Evolutionary conservation across 164 flowering plant genomes (phyloP).

Genomic region (Annona squamosa): DNA sequence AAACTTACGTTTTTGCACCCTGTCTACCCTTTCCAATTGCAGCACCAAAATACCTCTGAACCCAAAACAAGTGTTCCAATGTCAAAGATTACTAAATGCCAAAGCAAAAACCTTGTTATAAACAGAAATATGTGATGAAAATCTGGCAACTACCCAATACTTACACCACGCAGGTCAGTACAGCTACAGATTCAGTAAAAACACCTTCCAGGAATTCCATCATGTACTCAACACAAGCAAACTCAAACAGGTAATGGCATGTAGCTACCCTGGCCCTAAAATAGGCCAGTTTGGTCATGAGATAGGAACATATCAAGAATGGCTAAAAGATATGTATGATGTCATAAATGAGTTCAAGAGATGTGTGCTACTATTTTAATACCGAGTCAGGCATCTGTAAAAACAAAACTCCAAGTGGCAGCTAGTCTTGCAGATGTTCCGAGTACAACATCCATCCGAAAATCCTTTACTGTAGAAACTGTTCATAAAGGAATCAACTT

Average conservation of each 20-base stretch:
- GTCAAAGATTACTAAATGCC: background rate
- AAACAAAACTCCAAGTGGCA: background rate
- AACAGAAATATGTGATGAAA: background rate
- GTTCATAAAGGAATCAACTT: constrained; percentile 25
- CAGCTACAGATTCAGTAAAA: background rate
- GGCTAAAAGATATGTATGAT: background rate
- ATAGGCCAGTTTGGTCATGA: background rate
- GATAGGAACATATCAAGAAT: background rate
- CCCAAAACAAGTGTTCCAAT: constrained; percentile 1
- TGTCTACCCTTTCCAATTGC: constrained; percentile 95
- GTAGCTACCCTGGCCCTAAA: background rate
- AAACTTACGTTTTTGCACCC: constrained; percentile 89
- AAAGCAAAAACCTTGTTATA: background rate
- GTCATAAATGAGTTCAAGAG: too few relatives aligned
- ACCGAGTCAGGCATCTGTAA: background rate
- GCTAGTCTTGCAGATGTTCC: background rate
- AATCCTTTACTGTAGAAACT: background rate
- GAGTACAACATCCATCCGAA: background rate
- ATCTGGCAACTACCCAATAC: background rate
- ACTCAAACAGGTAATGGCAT: background rate
- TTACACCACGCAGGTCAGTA: background rate
- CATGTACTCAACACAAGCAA: background rate
- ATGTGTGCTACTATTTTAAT: too few relatives aligned
- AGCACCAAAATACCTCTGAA: constrained; percentile 85
- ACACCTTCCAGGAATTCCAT: background rate